Conservation (phyloP, 192 early-diverging fungal species). For the Coemansia sp. region DNA sequence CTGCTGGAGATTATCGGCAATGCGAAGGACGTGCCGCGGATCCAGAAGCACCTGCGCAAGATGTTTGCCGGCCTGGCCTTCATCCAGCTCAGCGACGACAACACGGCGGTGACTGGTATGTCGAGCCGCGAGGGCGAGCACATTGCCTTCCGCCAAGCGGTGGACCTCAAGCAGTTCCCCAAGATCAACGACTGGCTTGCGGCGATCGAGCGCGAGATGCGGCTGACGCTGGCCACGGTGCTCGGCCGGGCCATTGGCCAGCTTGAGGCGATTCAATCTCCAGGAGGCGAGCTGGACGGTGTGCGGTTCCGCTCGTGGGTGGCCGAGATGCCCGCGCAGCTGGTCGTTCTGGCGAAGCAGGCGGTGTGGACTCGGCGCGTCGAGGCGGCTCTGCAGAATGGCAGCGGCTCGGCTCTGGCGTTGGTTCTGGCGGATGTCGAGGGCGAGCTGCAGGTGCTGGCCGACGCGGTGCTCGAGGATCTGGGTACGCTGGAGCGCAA, state of each 20-base stretch:
- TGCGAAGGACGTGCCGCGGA: constrained; percentile 89
- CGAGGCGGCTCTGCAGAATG: constrained; percentile 66
- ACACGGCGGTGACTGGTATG: constrained; percentile 73
- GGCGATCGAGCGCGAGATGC: constrained; percentile 92
- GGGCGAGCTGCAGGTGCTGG: constrained; percentile 78
- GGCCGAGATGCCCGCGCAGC: constrained; percentile 85
- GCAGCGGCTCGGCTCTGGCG: constrained; percentile 49
- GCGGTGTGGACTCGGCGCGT: constrained; percentile 87
- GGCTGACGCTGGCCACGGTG: constrained; percentile 75
- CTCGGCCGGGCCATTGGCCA: constrained; percentile 71
- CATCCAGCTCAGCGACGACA: constrained; percentile 83
- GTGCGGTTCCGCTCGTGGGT: constrained; percentile 77
- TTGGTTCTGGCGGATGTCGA: constrained; percentile 63
- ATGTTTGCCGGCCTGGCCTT: constrained; percentile 98
- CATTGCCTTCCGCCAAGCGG: constrained; percentile 73
- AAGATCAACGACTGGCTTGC: constrained; percentile 99
- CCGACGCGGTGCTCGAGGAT: constrained; percentile 91
- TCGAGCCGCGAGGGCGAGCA: constrained; percentile 92
- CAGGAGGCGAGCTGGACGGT: constrained; percentile 37
- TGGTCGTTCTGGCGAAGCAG: constrained; percentile 90
- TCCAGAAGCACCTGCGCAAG: constrained; percentile 99
- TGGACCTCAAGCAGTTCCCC: constrained; percentile 80
- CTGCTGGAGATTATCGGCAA: constrained; percentile 99
- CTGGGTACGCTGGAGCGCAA: constrained; percentile 77
- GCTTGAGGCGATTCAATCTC: constrained; percentile 44